Percentiles rank a stretch among this genome's conserved stretches.
Conservation (phyloP, 2,329 filamentous ascomycete species). For the Herpotrichia juniperi region DNA sequence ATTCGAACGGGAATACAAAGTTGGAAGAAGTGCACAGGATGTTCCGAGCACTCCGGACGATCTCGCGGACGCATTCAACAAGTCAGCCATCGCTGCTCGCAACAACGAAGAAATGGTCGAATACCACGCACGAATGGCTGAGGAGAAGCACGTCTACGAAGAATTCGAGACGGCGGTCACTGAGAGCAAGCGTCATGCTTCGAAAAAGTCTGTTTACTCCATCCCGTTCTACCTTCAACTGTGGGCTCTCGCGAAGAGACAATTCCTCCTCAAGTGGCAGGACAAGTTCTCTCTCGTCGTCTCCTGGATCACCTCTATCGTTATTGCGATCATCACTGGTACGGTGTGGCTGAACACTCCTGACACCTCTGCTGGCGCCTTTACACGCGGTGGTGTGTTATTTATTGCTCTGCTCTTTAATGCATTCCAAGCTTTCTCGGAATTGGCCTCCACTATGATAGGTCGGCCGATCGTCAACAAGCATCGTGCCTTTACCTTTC, state of each 20-base stretch:
- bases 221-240: slow-evolving; percentile 84
- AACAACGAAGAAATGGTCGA: slow-evolving; percentile 70
- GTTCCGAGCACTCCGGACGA: slow-evolving; percentile 72
- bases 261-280: slow-evolving; percentile 85
- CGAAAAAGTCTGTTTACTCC: slow-evolving; percentile 77
- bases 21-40: slow-evolving; percentile 68
- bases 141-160: slow-evolving; percentile 71
- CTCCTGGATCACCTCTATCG: slow-evolving; percentile 72
- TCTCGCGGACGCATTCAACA: slow-evolving; percentile 72
- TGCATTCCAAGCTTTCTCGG: slow-evolving; percentile 83
- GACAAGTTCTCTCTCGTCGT: slow-evolving; percentile 79
- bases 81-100: slow-evolving; percentile 63
- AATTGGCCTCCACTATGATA: slow-evolving; percentile 76
- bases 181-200: slow-evolving; percentile 78
- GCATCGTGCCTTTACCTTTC: slow-evolving; percentile 82
- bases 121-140: slow-evolving; percentile 69
- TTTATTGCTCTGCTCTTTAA: slow-evolving; percentile 85
- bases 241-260: slow-evolving; percentile 81
- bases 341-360: slow-evolving; percentile 78
- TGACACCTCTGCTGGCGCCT: slow-evolving; percentile 69
- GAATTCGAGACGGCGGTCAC: slow-evolving; percentile 78
- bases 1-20: slow-evolving; percentile 79
- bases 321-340: slow-evolving; percentile 79
- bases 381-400: slow-evolving; percentile 80
- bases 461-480: slow-evolving; percentile 82